Evolutionary conservation across 2,329 filamentous ascomycete genomes (phyloP).

Genomic region (Pseudogymnoascus sp.): DNA sequence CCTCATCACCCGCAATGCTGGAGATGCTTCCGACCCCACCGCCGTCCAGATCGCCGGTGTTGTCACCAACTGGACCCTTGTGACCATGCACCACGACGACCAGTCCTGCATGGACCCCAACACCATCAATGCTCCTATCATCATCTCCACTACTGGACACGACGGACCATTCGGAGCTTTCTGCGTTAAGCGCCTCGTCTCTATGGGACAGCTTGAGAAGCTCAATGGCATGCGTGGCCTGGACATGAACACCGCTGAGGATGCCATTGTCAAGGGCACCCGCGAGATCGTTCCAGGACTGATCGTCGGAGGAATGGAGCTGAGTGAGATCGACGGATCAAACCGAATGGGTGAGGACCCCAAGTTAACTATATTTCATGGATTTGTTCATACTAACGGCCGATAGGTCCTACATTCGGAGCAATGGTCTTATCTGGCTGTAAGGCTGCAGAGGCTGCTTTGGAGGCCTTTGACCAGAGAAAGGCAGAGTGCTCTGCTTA

Average conservation of each 20-base stretch:
- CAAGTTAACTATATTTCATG: background rate
- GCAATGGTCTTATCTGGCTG: constrained; percentile 83
- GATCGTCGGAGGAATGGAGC: constrained; percentile 91
- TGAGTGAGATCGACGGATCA: constrained; percentile 81
- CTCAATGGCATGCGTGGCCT: constrained; percentile 88
- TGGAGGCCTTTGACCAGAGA: constrained; percentile 67
- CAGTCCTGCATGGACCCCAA: constrained; percentile 96
- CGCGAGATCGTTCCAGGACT: constrained; percentile 80
- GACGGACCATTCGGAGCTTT: constrained; percentile 89
- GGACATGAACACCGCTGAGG: constrained; percentile 86
- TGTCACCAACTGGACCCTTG: constrained; percentile 93
- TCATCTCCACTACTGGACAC: constrained; percentile 86
- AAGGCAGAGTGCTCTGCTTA: constrained; percentile 48
- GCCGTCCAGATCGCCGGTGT: constrained; percentile 73
- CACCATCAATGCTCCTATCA: constrained; percentile 85
- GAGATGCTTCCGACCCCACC: constrained; percentile 32
- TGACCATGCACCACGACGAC: constrained; percentile 78
- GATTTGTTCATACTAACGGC: background rate
- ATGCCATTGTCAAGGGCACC: constrained; percentile 87
- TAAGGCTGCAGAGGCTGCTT: constrained; percentile 82
- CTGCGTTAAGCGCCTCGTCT: constrained; percentile 80
- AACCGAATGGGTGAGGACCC: constrained; percentile 65
- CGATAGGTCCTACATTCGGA: constrained; percentile 63
- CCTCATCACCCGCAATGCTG: constrained; percentile 65
- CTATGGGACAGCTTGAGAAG: constrained; percentile 74